Conservation (phyloP, 2,329 filamentous ascomycete genomes). For the Periconia digitata region DNA sequence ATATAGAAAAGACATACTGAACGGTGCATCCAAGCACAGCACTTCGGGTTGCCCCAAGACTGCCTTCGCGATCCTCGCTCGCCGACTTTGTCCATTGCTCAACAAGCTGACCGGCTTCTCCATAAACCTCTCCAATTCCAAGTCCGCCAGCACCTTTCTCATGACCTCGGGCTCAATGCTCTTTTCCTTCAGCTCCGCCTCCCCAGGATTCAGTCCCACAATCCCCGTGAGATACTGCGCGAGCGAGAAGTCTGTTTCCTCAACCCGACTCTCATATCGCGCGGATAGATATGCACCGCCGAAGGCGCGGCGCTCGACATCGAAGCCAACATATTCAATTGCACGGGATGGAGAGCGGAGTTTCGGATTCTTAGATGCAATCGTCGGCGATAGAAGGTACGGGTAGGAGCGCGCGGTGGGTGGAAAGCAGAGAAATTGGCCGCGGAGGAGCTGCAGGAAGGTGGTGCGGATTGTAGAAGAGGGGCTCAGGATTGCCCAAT, state of each 20-base stretch:
- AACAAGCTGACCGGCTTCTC: constrained; percentile 84
- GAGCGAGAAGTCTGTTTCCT: constrained; percentile 85
- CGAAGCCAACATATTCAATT: constrained; percentile 89
- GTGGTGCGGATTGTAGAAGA: constrained; percentile 79
- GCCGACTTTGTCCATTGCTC: constrained; percentile 88
- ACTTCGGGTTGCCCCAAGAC: constrained; percentile 78
- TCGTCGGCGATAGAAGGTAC: constrained; percentile 66
- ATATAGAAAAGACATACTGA: constrained; percentile 57
- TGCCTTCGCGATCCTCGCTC: constrained; percentile 85
- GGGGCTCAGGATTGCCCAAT: constrained; percentile 84
- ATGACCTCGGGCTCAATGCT: constrained; percentile 54
- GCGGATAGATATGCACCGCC: constrained; percentile 78
- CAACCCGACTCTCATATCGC: constrained; percentile 83
- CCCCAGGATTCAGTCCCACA: constrained; percentile 76
- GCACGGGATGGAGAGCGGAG: constrained; percentile 65
- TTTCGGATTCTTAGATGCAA: constrained; percentile 54
- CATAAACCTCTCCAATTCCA: constrained; percentile 69
- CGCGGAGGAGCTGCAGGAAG: constrained; percentile 76
- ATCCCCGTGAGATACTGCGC: constrained; percentile 79
- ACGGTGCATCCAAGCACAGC: constrained; percentile 81
- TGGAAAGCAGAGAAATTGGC: constrained; percentile 74
- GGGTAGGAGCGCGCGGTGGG: constrained; percentile 77
- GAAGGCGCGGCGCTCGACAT: constrained; percentile 65
- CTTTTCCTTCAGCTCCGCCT: constrained; percentile 49
- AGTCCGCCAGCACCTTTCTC: constrained; percentile 65